Evolutionary conservation across 805 yeast species (phyloP), one percentile per base, ranked within the genome.

Genomic region (Yarrowia hollandica): DNA sequence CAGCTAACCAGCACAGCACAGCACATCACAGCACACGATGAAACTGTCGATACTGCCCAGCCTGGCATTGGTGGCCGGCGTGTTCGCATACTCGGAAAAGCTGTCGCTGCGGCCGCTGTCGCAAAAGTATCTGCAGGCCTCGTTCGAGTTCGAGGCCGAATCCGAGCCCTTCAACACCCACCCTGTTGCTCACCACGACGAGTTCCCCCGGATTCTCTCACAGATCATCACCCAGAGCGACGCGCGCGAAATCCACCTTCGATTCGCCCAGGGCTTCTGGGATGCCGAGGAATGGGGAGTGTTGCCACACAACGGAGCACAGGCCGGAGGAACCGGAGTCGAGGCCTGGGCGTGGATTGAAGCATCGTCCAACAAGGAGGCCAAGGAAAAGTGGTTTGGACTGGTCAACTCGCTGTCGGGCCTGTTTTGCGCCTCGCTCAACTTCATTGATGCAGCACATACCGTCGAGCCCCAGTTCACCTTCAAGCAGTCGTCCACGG

Each of bases 231-330:
- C 80, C 38, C 72, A 78, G 11, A 80, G 96, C 2, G 77, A 79
- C 61, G 80, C 95, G 0, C 77, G 87, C 59, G 91, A 88, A 66
- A 75, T 94, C 42, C 96, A 89, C 69, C 73, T 94, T 61, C 75
- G 97, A 59, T 94, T 94, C 68, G 81, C 95, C 1, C 96, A 89
- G 71, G 99, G 99, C 0, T 87, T 90, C 84, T 94, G 97, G 92
- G 96, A 94, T 68, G 75, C 91, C 0, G 88, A 86, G 61, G 75
- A 78, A 7, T 94, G 96, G 95, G 98, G 98, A 0, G 74, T 77
- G 44, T 76, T 89, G 37, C 97, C 97, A 0, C 72, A 74, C 44
- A 74, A 82, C 63, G 99, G 99, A 0, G 67, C 71, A 11, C 74
- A 73, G 60, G 79, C 90, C 56, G 99, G 99, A 26, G 98, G 98